A percentile compares a stretch with the other conserved stretches of the same genome.
phyloP scores from a whole-genome alignment of 2,329 filamentous ascomycete genomes.

The Rhynchosporium agropyri region DNA sequence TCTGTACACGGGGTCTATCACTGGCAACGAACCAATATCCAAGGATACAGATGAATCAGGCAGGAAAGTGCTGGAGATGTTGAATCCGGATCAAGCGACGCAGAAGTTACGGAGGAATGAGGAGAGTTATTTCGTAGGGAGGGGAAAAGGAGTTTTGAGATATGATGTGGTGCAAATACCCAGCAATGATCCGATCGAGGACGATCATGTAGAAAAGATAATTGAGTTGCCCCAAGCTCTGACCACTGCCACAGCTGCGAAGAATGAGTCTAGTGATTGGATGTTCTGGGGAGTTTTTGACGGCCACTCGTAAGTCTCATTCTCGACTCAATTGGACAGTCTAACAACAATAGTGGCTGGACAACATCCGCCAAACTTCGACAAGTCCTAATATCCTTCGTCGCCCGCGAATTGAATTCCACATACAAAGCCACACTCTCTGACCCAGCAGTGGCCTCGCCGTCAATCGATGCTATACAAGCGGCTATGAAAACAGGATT shows the following conservation, averaged over 20 bases:
- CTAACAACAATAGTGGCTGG: slow-evolving; percentile 71
- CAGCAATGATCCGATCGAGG: slow-evolving; percentile 97
- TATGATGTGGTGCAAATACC: slow-evolving; percentile 95
- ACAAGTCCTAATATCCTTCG: slow-evolving; percentile 88
- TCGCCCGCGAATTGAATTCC: slow-evolving; percentile 87
- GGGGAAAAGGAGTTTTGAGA: slow-evolving; percentile 87
- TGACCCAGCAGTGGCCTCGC: slow-evolving; percentile 59
- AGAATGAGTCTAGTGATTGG: slow-evolving; percentile 75
- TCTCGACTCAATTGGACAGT: not conserved
- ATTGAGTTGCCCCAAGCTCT: slow-evolving; percentile 77
- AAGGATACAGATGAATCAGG: slow-evolving; percentile 87
- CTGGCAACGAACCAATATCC: slow-evolving; percentile 81
- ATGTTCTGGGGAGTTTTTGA: slow-evolving; percentile 99
- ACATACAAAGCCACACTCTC: slow-evolving; percentile 79
- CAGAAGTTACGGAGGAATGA: slow-evolving; percentile 86
- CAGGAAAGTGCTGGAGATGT: slow-evolving; percentile 88
- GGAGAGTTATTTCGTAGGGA: slow-evolving; percentile 86
- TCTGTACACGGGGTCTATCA: slow-evolving; percentile 83
- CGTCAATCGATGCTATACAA: slow-evolving; percentile 80
- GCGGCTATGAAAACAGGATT: slow-evolving; percentile 92
- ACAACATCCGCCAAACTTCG: slow-evolving; percentile 95
- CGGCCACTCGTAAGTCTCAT: slow-evolving; percentile 76
- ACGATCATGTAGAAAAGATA: slow-evolving; percentile 98
- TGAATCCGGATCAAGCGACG: slow-evolving; percentile 91
- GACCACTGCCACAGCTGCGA: slow-evolving; percentile 45